phyloP scores from a whole-genome alignment of 2,329 filamentous ascomycete genomes.

The Trichoderma sp. region DNA sequence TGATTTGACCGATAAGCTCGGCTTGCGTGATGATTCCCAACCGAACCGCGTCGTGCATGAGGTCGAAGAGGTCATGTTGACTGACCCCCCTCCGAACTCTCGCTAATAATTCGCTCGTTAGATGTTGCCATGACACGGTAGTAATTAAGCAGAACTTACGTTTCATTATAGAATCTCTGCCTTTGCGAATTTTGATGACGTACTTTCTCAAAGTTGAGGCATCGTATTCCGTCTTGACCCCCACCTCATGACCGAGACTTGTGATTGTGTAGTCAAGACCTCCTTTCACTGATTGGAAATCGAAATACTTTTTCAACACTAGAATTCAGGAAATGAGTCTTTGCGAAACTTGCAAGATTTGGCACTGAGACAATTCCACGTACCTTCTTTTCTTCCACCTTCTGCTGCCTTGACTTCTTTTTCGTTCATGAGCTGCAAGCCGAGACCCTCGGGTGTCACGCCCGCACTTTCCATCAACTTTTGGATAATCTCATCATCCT shows the following conservation, averaged over 20 bases:
- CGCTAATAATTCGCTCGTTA: not conserved
- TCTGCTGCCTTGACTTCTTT: not conserved
- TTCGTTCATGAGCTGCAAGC: not conserved
- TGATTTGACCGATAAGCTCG: constrained; percentile 4
- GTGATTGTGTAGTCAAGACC: constrained; percentile 12
- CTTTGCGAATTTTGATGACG: constrained; percentile 9
- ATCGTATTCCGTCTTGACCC: constrained; percentile 11
- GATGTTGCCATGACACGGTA: not conserved
- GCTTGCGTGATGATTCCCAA: constrained; percentile 9
- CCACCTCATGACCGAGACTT: constrained; percentile 12
- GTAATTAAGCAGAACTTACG: not conserved
- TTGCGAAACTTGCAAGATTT: not conserved
- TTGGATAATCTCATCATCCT: constrained; percentile 6
- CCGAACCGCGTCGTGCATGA: constrained; percentile 13
- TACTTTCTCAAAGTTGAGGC: not conserved
- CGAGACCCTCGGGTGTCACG: not conserved
- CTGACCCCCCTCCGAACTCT: not conserved
- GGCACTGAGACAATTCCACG: not conserved
- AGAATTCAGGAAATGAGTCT: not conserved
- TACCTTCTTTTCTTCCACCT: not conserved
- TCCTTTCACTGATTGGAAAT: not conserved
- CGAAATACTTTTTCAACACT: constrained; percentile 3
- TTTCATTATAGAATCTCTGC: not conserved
- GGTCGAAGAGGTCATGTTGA: constrained; percentile 11
- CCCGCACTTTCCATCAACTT: not conserved